Evolutionary conservation across 495 filamentous ascomycete species (phyloP).

Genomic region (Podospora pseudoanserina): DNA sequence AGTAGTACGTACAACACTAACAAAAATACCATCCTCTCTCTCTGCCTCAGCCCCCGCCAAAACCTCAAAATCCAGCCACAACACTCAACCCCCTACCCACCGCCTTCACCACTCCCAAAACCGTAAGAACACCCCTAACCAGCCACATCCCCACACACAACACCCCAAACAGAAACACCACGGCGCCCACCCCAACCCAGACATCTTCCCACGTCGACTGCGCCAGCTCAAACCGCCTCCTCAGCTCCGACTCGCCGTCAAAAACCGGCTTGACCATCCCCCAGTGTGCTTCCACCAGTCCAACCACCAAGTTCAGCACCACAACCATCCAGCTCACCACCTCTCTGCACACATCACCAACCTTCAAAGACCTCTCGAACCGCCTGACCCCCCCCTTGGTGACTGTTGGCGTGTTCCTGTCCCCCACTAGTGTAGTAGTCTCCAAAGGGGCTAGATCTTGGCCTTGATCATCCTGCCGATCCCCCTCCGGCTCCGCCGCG

Average conservation of each 20-base stretch:
- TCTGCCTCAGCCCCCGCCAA: too few species aligned
- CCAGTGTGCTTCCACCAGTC: conserved; percentile 28
- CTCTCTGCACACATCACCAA: not conserved
- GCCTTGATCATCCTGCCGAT: not conserved
- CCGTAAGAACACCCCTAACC: conserved; percentile 19
- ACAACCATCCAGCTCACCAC: conserved; percentile 1
- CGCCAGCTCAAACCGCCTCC: conserved; percentile 18
- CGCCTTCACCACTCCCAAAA: conserved; percentile 9
- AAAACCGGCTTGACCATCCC: conserved; percentile 30
- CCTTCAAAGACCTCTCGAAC: not conserved
- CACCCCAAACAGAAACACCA: conserved; percentile 22
- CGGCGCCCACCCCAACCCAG: conserved; percentile 23
- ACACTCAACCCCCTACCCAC: conserved; percentile 16
- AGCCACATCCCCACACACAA: conserved; percentile 19
- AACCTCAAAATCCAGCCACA: conserved; percentile 22
- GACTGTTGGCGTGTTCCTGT: not conserved
- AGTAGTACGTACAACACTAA: not conserved
- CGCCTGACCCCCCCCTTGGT: not conserved
- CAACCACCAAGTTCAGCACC: conserved; percentile 13
- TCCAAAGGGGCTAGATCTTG: not conserved
- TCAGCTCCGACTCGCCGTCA: conserved; percentile 26
- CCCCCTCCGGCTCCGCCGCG: conserved; percentile 11
- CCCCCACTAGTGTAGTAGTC: not conserved
- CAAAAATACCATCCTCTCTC: not conserved
- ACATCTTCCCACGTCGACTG: conserved; percentile 26